These are phyloP conservation scores for Vigna angularis DNA, from an alignment of 306 rosid genomes.

Conservation along the genomic window DNA sequence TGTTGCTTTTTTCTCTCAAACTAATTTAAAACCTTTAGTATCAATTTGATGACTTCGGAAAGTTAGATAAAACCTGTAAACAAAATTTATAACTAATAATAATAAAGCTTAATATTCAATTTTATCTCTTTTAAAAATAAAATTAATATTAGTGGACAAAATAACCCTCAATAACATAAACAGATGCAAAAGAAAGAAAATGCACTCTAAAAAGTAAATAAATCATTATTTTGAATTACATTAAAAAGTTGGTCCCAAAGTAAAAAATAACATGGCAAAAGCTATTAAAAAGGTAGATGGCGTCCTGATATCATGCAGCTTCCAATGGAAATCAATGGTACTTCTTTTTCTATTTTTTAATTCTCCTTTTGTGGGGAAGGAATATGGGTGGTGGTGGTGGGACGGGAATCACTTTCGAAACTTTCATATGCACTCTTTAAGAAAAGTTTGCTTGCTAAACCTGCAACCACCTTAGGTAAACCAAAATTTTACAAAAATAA, in stretches of 20 bases:
- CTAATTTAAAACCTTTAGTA: not conserved
- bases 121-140: not conserved
- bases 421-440: constrained; percentile 27
- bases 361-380: constrained; percentile 21
- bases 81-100: not conserved
- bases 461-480: constrained; percentile 15
- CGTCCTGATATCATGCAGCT: constrained; percentile 35
- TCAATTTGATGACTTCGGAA: not conserved
- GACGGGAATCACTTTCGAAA: constrained; percentile 35
- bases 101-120: not conserved
- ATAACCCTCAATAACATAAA: not conserved
- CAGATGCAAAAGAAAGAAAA: not conserved
- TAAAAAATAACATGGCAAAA: constrained; percentile 32
- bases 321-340: constrained; percentile 25
- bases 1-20: not conserved
- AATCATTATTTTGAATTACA: not conserved
- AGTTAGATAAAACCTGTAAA: not conserved
- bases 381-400: constrained; percentile 37
- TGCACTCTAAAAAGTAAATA: not conserved
- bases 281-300: constrained; percentile 24
- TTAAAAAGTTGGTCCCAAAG: constrained; percentile 1
- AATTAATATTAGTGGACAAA: not conserved
- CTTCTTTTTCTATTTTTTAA: constrained; percentile 2
- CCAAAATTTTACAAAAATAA: not conserved
- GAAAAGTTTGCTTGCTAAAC: constrained; percentile 43